phyloP scores from a whole-genome alignment of 2,329 filamentous ascomycete species.

The Periglandula ipomoeae region DNA sequence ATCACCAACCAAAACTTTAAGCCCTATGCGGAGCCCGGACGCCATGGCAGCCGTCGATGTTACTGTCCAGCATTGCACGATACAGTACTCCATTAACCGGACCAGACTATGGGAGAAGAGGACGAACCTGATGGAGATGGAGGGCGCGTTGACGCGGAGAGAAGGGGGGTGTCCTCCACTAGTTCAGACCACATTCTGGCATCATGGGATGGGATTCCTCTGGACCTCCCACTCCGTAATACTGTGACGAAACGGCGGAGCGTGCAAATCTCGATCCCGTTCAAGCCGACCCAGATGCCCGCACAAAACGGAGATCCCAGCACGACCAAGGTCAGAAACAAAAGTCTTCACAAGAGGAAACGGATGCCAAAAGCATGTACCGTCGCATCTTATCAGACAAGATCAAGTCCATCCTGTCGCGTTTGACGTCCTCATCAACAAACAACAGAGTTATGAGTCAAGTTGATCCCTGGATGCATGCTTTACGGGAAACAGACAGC shows the following conservation, averaged over 20 bases:
- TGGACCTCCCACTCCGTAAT: neutral
- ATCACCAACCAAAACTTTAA: too few species aligned
- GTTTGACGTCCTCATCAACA: too few species aligned
- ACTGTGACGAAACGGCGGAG: slow-evolving; percentile 1
- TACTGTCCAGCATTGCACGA: too few species aligned
- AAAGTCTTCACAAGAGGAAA: slow-evolving; percentile 1
- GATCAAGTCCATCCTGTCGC: neutral
- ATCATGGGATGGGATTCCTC: slow-evolving; percentile 6
- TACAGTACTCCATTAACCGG: too few species aligned
- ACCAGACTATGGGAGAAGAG: too few species aligned
- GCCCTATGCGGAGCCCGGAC: too few species aligned
- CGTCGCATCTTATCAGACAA: neutral
- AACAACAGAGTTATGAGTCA: too few species aligned
- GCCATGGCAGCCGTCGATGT: too few species aligned
- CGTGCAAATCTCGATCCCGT: slow-evolving; percentile 11
- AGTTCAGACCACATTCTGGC: slow-evolving; percentile 1
- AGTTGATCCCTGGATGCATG: too few species aligned
- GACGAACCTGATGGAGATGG: too few species aligned
- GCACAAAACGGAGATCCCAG: slow-evolving; percentile 9
- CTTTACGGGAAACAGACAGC: too few species aligned
- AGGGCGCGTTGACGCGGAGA: too few species aligned
- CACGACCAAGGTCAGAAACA: neutral
- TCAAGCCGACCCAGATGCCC: slow-evolving; percentile 7
- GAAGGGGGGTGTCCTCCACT: neutral
- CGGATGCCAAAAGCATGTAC: neutral